Conservation (phyloP, 2,329 filamentous ascomycete genomes). For the Geoglossum cookeanum region DNA sequence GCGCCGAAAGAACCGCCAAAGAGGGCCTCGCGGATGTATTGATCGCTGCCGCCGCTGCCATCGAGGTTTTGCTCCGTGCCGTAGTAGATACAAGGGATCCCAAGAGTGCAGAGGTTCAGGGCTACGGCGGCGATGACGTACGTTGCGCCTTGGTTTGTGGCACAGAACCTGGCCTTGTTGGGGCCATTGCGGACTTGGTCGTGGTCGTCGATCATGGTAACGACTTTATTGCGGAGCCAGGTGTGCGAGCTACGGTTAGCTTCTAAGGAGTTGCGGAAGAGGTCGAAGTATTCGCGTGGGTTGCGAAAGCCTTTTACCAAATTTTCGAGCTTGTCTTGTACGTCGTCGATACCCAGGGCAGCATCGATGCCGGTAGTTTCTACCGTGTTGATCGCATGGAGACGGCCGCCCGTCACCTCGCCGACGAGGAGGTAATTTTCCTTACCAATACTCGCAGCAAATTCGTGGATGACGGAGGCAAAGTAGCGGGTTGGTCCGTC, state of each 20-base stretch:
- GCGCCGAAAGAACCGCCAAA: slow-evolving; percentile 13
- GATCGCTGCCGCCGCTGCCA: slow-evolving; percentile 6
- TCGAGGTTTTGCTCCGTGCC: slow-evolving; percentile 14
- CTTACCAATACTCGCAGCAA: slow-evolving; percentile 37
- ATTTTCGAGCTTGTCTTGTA: slow-evolving; percentile 11
- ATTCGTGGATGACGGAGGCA: slow-evolving; percentile 35
- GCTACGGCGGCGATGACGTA: slow-evolving; percentile 7
- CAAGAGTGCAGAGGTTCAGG: slow-evolving; percentile 12
- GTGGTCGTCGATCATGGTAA: slow-evolving; percentile 13
- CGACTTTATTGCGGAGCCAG: slow-evolving; percentile 12
- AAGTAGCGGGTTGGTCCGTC: slow-evolving; percentile 41
- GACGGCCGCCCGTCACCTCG: slow-evolving; percentile 38
- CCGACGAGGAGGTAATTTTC: slow-evolving; percentile 45
- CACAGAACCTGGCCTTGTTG: slow-evolving; percentile 12
- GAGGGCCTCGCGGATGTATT: slow-evolving; percentile 14
- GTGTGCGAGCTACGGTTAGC: slow-evolving; percentile 8
- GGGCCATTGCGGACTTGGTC: slow-evolving; percentile 7
- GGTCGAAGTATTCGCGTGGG: slow-evolving; percentile 11
- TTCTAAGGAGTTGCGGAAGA: slow-evolving; percentile 11
- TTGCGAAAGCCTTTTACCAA: slow-evolving; percentile 9
- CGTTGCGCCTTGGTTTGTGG: slow-evolving; percentile 6
- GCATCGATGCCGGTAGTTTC: slow-evolving; percentile 11
- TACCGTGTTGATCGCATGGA: slow-evolving; percentile 10
- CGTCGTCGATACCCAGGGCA: slow-evolving; percentile 12
- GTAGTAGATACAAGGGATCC: slow-evolving; percentile 15